A percentile compares a stretch with the other conserved stretches of the same genome.
phyloP scores from a whole-genome alignment of 352 stramenopile species.

The Globisporangium barbulae region DNA sequence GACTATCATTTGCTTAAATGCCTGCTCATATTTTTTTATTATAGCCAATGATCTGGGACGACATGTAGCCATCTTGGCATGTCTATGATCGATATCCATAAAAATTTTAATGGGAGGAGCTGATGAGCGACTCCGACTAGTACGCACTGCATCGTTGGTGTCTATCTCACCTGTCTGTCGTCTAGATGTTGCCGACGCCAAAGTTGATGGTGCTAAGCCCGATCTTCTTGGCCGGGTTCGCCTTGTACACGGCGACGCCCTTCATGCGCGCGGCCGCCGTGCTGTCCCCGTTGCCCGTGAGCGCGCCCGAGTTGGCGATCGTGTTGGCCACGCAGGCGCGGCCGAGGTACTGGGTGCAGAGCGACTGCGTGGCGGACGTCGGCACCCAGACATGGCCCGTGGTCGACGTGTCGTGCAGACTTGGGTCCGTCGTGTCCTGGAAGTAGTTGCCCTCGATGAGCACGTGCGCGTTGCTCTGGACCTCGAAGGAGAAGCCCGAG shows the following conservation, averaged over 20 bases:
- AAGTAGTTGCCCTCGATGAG: conserved; percentile 38
- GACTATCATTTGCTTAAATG: not conserved
- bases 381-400: conserved; percentile 16
- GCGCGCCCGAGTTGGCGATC: conserved; percentile 1
- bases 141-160: no score
- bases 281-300: conserved; percentile 5
- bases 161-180: not conserved
- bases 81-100: not conserved
- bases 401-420: conserved; percentile 1
- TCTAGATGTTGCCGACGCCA: conserved; percentile 8
- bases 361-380: conserved; percentile 6
- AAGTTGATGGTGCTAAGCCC: conserved; percentile 7
- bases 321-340: conserved; percentile 12
- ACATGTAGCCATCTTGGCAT: not conserved
- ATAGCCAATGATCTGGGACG: not conserved
- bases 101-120: no score
- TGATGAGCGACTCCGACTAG: no score
- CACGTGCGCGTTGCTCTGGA: conserved; percentile 14
- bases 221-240: not conserved
- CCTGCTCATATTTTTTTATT: not conserved
- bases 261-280: conserved; percentile 8
- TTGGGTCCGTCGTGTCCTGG: conserved; percentile 26
- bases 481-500: conserved; percentile 23
- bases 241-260: conserved; percentile 11
- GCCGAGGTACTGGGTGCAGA: conserved; percentile 8